phyloP scores from a whole-genome alignment of 257 asterid species.

The Solanum medicagineum region DNA sequence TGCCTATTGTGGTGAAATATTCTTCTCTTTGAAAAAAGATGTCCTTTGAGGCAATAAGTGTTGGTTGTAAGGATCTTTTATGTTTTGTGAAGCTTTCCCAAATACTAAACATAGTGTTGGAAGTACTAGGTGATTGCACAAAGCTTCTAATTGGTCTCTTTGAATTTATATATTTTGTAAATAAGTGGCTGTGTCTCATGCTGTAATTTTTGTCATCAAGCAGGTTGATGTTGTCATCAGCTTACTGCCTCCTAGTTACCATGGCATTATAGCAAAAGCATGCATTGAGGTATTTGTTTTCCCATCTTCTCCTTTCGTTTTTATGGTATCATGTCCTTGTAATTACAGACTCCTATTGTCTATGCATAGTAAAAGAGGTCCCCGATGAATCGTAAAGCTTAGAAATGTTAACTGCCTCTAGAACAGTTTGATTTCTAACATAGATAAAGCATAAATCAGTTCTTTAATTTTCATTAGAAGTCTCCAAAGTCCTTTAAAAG shows the following conservation, averaged over 20 bases:
- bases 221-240: conserved; percentile 94
- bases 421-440: neutral
- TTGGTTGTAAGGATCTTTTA: neutral
- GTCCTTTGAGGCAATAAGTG: neutral
- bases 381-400: neutral
- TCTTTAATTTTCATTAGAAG: neutral
- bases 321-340: neutral
- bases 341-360: neutral
- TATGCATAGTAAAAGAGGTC: neutral
- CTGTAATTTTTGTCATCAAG: conserved; percentile 1
- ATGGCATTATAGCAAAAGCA: conserved; percentile 54
- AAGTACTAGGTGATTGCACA: neutral
- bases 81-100: neutral
- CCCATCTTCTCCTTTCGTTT: neutral
- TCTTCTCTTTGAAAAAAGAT: neutral
- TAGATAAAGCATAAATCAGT: neutral
- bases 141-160: neutral
- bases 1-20: neutral
- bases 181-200: neutral
- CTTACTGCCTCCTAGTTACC: conserved; percentile 87
- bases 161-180: neutral
- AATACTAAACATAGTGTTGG: neutral
- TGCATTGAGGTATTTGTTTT: conserved; percentile 62
- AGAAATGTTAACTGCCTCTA: neutral
- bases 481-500: neutral